Evolutionary conservation across 2,329 filamentous ascomycete genomes (phyloP), one percentile per base, ranked within the genome.

Genomic region (Leptodontidium sp.): DNA sequence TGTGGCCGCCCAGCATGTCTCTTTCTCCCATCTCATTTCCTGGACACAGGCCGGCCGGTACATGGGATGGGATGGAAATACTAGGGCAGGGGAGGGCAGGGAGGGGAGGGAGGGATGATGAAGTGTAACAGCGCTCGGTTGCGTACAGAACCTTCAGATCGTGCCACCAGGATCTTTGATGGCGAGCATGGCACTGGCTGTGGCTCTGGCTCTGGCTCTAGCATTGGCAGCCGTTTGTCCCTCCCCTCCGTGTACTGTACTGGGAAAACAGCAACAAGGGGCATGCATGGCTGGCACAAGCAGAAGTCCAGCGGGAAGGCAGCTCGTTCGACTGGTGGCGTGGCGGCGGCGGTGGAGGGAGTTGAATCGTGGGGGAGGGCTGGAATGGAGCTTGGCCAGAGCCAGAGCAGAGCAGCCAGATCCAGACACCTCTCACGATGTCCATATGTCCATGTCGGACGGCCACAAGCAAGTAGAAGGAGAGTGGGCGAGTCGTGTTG

Each of bases 1-100:
- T 67, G 65, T 70, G 65, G 61, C n/a, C 58, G 59, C 15, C 58
- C 53, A 64, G 64, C 58, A 66, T 43, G 35, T 26, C 38, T 58
- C 12, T 26, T 32, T 32, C 35, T 35, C 24, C n/a, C 58, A 32
- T 61, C 26, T 49, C 21, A 26, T 50, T 52, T 49, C 32, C 14
- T 53, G 35, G 21, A 50, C 8, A 21, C 21, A 45, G 15, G 15
- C 17, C 5, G 47, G 47, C 7, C 4, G 4, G 43, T 47, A 47
- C 21, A 21, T 21, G 21, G 21, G 21, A 21, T 21, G 21, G 21
- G 43, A n/a, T 47, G 17, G 43, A 12, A 15, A 47, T 14, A 17
- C 4, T n/a, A 4, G 7, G n/a, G 2, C 47, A 26, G 47, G 47
- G 15, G 15, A 49, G 21, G 47, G 21, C 17, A 15, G 1, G 12